A percentile compares a stretch with the other conserved stretches of the same genome.
These are phyloP conservation scores for Phytophthora pini DNA, from an alignment of 352 stramenopile species.

Conservation along the genomic window DNA sequence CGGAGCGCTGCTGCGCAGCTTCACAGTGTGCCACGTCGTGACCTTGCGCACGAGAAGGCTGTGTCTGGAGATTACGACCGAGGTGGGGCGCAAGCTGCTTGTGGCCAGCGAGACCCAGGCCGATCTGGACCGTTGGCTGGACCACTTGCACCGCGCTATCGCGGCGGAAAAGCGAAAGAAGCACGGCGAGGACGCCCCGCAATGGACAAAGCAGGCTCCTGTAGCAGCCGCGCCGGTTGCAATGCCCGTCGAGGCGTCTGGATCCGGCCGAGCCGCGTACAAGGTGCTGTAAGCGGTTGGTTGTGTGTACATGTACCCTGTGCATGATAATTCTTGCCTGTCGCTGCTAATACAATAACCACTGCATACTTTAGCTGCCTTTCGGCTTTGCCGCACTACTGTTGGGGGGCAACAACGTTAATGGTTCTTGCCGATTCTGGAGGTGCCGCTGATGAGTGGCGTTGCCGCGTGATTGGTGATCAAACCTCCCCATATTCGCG, in stretches of 20 bases:
- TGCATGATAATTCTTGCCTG: conserved; percentile 10
- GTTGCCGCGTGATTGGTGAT: conserved; percentile 11
- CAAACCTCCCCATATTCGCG: not conserved
- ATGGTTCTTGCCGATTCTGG: not conserved
- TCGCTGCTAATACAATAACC: conserved; percentile 9
- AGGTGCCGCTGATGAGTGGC: conserved; percentile 3
- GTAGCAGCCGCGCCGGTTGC: conserved; percentile 14
- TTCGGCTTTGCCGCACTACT: too few species aligned
- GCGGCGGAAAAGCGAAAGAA: conserved; percentile 55
- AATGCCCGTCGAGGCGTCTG: conserved; percentile 8
- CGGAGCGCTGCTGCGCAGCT: conserved; percentile 64
- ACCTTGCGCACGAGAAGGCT: conserved; percentile 69
- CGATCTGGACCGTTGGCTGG: conserved; percentile 75
- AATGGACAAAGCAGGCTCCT: conserved; percentile 3
- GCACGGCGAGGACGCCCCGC: conserved; percentile 10
- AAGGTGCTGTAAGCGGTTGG: conserved; percentile 34
- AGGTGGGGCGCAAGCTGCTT: conserved; percentile 75
- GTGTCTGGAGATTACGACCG: conserved; percentile 80
- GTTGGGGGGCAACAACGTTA: too few species aligned
- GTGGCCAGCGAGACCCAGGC: conserved; percentile 72
- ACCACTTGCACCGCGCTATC: conserved; percentile 64
- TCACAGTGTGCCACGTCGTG: conserved; percentile 76
- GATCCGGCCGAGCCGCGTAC: conserved; percentile 22
- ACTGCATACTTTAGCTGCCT: not conserved
- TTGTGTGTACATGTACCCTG: not conserved